Conservation (phyloP, 2,329 filamentous ascomycete species). For the Colletotrichum eleusines region DNA sequence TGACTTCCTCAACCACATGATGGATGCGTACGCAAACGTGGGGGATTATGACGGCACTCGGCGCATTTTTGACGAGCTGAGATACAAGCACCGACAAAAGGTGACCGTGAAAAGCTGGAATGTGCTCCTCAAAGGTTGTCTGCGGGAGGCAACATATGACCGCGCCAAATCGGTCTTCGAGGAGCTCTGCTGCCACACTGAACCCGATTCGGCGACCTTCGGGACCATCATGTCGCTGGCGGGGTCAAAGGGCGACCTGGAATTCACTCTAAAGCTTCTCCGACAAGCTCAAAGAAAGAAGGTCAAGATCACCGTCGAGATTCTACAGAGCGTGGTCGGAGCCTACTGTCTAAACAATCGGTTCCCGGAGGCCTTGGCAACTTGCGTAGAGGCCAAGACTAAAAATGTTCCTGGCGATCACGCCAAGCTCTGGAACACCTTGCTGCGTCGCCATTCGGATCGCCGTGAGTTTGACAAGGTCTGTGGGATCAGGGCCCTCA, state of each 20-base stretch:
- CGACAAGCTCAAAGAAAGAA: slow-evolving; percentile 69
- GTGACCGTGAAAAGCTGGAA: slow-evolving; percentile 79
- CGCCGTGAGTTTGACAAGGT: slow-evolving; percentile 65
- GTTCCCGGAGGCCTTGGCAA: slow-evolving; percentile 52
- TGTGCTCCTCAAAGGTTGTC: slow-evolving; percentile 78
- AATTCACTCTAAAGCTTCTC: slow-evolving; percentile 75
- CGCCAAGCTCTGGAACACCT: slow-evolving; percentile 81
- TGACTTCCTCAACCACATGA: slow-evolving; percentile 64
- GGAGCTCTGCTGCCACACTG: slow-evolving; percentile 62
- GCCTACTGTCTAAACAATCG: slow-evolving; percentile 67
- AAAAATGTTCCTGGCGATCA: slow-evolving; percentile 62
- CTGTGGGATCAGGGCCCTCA: slow-evolving; percentile 61
- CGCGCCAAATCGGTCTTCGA: slow-evolving; percentile 75
- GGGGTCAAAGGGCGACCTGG: slow-evolving; percentile 78
- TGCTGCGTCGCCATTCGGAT: slow-evolving; percentile 77
- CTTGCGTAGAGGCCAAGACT: slow-evolving; percentile 63
- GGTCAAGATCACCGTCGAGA: slow-evolving; percentile 69
- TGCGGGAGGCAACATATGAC: slow-evolving; percentile 74
- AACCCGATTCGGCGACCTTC: slow-evolving; percentile 74
- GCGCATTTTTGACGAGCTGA: slow-evolving; percentile 73
- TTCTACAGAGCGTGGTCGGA: slow-evolving; percentile 68
- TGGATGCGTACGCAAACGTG: slow-evolving; percentile 78
- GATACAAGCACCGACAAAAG: slow-evolving; percentile 63
- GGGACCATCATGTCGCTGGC: slow-evolving; percentile 80
- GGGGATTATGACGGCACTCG: slow-evolving; percentile 73